phyloP scores from a whole-genome alignment of 495 filamentous ascomycete species.

The Podospora anserina region DNA sequence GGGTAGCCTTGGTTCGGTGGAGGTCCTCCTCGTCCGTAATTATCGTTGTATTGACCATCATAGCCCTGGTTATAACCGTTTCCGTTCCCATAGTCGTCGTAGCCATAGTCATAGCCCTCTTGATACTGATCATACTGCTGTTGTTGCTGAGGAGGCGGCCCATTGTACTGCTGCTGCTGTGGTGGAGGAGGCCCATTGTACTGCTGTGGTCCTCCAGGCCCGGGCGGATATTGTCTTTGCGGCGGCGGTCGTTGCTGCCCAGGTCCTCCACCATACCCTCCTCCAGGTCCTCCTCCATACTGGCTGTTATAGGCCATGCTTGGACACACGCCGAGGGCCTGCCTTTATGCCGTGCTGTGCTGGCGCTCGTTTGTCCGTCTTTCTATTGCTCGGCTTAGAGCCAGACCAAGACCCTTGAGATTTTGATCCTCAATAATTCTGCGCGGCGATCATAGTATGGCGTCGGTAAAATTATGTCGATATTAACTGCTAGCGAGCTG shows the following conservation, averaged over 20 bases:
- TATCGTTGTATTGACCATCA: conserved; percentile 47
- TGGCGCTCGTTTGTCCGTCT: background rate
- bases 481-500: background rate
- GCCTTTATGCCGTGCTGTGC: conserved; percentile 6
- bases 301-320: conserved; percentile 48
- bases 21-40: conserved; percentile 46
- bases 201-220: conserved; percentile 41
- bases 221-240: conserved; percentile 42
- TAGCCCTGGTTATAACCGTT: conserved; percentile 40
- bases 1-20: conserved; percentile 48
- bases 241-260: conserved; percentile 51
- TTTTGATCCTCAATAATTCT: background rate
- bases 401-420: background rate
- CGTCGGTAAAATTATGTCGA: background rate
- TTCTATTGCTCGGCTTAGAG: background rate
- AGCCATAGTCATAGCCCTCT: conserved; percentile 53
- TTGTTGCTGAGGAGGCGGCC: conserved; percentile 44
- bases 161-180: conserved; percentile 49
- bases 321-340: conserved; percentile 13
- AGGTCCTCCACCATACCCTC: conserved; percentile 47
- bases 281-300: conserved; percentile 39
- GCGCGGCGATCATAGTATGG: background rate
- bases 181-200: conserved; percentile 48
- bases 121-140: conserved; percentile 51
- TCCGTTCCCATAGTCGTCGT: conserved; percentile 44